Conservation (phyloP, 495 filamentous ascomycete species). For the Rhizodiscina lignyota region DNA sequence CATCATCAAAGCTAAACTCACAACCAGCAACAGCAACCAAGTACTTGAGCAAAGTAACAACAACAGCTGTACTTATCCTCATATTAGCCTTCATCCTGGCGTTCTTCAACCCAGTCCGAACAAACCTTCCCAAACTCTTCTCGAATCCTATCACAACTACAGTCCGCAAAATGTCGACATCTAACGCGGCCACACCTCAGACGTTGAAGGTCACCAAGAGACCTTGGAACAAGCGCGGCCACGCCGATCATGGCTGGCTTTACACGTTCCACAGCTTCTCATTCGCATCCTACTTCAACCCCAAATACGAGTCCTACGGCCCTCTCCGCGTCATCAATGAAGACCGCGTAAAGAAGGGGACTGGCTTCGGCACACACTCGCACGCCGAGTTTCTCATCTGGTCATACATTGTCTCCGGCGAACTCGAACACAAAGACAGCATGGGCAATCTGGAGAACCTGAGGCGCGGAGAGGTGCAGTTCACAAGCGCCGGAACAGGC, state of each 20-base stretch:
- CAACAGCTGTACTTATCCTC: slow-evolving; percentile 4
- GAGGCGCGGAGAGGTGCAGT: slow-evolving; percentile 64
- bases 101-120: slow-evolving; percentile 14
- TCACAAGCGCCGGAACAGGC: slow-evolving; percentile 61
- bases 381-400: slow-evolving; percentile 77
- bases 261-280: slow-evolving; percentile 71
- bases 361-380: slow-evolving; percentile 64
- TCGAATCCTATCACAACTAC: slow-evolving; percentile 1
- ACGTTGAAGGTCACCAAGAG: slow-evolving; percentile 20
- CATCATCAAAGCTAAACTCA: not conserved
- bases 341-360: slow-evolving; percentile 50
- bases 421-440: slow-evolving; percentile 66
- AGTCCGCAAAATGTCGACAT: slow-evolving; percentile 15
- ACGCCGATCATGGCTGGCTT: slow-evolving; percentile 69
- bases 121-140: slow-evolving; percentile 7
- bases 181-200: slow-evolving; percentile 7
- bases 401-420: slow-evolving; percentile 61
- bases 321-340: slow-evolving; percentile 67
- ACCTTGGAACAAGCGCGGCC: slow-evolving; percentile 39
- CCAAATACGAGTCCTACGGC: slow-evolving; percentile 44
- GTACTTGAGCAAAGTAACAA: slow-evolving; percentile 1
- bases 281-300: slow-evolving; percentile 60
- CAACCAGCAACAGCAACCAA: not conserved
- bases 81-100: slow-evolving; percentile 21
- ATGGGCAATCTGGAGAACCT: slow-evolving; percentile 61